Evolutionary conservation across 495 filamentous ascomycete genomes (phyloP).

Genomic region (Staphylotrichum tortipilum): DNA sequence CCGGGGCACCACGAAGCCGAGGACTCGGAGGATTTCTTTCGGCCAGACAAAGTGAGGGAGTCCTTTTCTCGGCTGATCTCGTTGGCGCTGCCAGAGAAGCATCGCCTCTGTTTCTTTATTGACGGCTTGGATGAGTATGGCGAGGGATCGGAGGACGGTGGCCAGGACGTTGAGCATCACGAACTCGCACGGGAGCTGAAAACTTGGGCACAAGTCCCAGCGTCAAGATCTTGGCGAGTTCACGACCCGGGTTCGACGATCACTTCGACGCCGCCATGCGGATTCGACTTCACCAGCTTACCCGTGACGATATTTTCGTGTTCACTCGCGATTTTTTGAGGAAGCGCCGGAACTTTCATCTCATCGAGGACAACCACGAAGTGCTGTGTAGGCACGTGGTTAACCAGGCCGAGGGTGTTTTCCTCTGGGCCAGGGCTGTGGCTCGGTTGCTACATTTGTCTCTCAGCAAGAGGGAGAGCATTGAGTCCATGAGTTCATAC

Average conservation of each 20-base stretch:
- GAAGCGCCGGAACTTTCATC: too few species aligned
- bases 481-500: too few species aligned
- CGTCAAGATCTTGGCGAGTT: neutral
- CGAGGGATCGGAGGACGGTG: neutral
- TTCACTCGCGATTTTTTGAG: too few species aligned
- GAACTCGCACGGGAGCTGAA: neutral
- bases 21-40: neutral
- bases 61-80: neutral
- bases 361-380: too few species aligned
- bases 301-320: neutral
- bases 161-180: conserved; percentile 26
- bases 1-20: neutral
- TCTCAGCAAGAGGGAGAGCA: too few species aligned
- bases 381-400: too few species aligned
- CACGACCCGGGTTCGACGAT: neutral
- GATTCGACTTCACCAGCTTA: neutral
- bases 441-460: too few species aligned
- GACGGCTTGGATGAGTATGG: conserved; percentile 29
- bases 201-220: neutral
- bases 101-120: conserved; percentile 38
- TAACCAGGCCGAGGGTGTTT: too few species aligned
- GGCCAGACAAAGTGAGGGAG: neutral
- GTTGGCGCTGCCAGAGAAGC: neutral
- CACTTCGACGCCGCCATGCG: neutral
- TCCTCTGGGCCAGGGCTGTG: too few species aligned